Conservation (phyloP, 306 rosid species). For the Spatholobus suberectus region DNA sequence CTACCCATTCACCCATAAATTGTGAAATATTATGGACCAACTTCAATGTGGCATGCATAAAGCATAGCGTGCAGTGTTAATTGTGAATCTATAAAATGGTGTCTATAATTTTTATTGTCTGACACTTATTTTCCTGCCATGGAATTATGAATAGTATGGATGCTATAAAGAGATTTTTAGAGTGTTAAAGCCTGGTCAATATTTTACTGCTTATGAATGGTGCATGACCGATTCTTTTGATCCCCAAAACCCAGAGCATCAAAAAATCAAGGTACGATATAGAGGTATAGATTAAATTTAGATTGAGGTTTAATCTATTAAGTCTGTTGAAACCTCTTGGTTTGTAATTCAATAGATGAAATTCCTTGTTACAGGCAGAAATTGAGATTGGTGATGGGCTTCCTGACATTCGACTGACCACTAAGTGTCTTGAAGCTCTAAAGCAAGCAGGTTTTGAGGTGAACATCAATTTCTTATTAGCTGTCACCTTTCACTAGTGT, state of each 20-base stretch:
- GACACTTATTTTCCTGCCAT: slow-evolving; percentile 13
- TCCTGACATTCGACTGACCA: slow-evolving; percentile 88
- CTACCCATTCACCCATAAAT: neutral
- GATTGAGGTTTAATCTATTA: neutral
- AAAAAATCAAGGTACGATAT: slow-evolving; percentile 77
- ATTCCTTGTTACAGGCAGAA: slow-evolving; percentile 67
- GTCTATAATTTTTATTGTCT: slow-evolving; percentile 37
- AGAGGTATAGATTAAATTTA: slow-evolving; percentile 5
- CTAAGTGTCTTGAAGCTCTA: slow-evolving; percentile 87
- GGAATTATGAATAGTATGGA: slow-evolving; percentile 60
- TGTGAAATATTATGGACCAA: neutral
- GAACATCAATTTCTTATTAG: slow-evolving; percentile 30
- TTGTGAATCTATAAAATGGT: slow-evolving; percentile 14
- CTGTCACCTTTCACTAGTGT: slow-evolving; percentile 16
- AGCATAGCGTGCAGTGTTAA: slow-evolving; percentile 8
- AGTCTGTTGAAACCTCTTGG: slow-evolving; percentile 14
- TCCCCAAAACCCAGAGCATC: slow-evolving; percentile 73
- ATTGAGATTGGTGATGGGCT: slow-evolving; percentile 97
- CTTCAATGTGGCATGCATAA: slow-evolving; percentile 2
- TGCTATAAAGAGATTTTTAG: slow-evolving; percentile 95
- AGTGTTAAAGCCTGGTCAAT: slow-evolving; percentile 92
- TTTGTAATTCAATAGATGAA: slow-evolving; percentile 15
- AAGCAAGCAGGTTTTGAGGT: slow-evolving; percentile 99
- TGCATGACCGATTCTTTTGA: slow-evolving; percentile 93
- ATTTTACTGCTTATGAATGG: slow-evolving; percentile 97